Base-by-base conservation (phyloP, 495 filamentous ascomycete species). In the Penicillium steckii region DNA sequence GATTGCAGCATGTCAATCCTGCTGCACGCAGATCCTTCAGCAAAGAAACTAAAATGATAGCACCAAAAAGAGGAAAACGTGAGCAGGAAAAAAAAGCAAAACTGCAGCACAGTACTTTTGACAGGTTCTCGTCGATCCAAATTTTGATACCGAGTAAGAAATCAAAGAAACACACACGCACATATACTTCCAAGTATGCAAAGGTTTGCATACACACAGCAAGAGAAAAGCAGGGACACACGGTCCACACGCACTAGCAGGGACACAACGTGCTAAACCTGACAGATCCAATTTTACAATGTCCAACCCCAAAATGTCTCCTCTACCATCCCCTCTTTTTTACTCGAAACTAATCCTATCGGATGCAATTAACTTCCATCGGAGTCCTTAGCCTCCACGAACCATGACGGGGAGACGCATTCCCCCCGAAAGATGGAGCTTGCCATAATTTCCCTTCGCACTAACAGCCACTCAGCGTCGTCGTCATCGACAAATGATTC, bases 91-190 rank as follows among this genome's bases (percentile, higher is more conserved):
- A 10, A 8, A 8, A 15, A 4, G 12, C 4, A 18, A 26, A 50
- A 44, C 42, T 47, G 19, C 44, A 48, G 48, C 48, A 9, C 45
- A 41, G 52, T 63, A 60, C 60, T 60, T 63, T 57, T 57, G 48
- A 37, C 37, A 48, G 42, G 52, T n/a, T n/a, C n/a, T n/a, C n/a
- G n/a, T 4, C 46, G 46, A 56, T 55, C 46, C 62, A 53, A 57
- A 52, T 52, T 60, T 60, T 53, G 53, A 53, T 50, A 63, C 46
- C 56, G 60, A 61, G 55, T 25, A n/a, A n/a, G n/a, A n/a, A n/a
- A n/a, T n/a, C n/a, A n/a, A n/a, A n/a, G n/a, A n/a, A n/a, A n/a
- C n/a, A n/a, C n/a, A n/a, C n/a, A n/a, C n/a, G n/a, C n/a, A n/a
- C n/a, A n/a, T n/a, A n/a, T n/a, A n/a, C n/a, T n/a, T n/a, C n/a